A percentile compares a stretch with the other conserved stretches of the same genome.
Conservation (phyloP, 352 stramenopile genomes). For the Phytophthora constricta region DNA sequence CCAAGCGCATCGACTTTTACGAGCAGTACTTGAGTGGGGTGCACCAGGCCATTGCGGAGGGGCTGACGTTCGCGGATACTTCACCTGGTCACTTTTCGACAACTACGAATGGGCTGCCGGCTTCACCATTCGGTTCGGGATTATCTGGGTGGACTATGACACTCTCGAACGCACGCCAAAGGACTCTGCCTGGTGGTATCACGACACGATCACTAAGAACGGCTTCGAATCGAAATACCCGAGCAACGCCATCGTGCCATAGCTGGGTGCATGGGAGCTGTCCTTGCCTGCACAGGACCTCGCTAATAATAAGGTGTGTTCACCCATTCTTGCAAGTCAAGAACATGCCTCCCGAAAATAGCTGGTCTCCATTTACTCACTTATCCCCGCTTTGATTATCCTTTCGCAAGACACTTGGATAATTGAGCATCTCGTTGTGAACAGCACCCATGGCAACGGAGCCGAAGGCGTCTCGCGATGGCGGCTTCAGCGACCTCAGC, state of each 20-base stretch:
- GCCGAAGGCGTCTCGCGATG: conserved; percentile 65
- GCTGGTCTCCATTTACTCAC: conserved; percentile 7
- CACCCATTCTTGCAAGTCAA: too few relatives aligned
- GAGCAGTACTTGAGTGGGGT: conserved; percentile 85
- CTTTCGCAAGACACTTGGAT: too few relatives aligned
- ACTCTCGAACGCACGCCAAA: conserved; percentile 70
- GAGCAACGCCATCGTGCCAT: conserved; percentile 8
- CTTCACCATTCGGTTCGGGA: conserved; percentile 63
- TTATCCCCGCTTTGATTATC: conserved; percentile 1
- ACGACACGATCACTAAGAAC: conserved; percentile 57
- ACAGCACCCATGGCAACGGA: conserved; percentile 22
- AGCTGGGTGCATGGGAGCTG: too few relatives aligned
- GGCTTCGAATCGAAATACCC: conserved; percentile 32
- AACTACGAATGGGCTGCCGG: conserved; percentile 92
- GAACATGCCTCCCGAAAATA: conserved; percentile 33
- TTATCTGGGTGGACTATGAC: conserved; percentile 65
- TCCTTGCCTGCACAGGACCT: not conserved
- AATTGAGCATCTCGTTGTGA: conserved; percentile 7
- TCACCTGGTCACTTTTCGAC: conserved; percentile 92
- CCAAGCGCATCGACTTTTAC: conserved; percentile 83
- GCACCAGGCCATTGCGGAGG: conserved; percentile 51
- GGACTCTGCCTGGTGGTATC: conserved; percentile 63
- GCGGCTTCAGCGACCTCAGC: conserved; percentile 76
- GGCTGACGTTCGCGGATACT: conserved; percentile 86
- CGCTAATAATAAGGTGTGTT: conserved; percentile 26